phyloP scores from a whole-genome alignment of 345 rosid genomes.

The Eucalyptus camaldulensis region DNA sequence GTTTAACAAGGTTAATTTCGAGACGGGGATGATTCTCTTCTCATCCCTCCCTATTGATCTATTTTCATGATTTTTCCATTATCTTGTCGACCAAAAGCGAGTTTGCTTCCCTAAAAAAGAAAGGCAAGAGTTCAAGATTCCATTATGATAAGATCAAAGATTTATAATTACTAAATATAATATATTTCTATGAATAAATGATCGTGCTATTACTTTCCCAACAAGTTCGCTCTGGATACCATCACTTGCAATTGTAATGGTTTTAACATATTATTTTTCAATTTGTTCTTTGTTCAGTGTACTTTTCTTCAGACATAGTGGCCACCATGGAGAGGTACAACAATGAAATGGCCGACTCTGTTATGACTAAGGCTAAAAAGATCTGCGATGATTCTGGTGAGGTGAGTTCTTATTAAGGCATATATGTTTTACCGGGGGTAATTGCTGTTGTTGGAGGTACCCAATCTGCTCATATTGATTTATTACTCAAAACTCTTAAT shows the following conservation, averaged over 20 bases:
- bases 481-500: background rate
- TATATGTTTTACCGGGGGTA: background rate
- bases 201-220: background rate
- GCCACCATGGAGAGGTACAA: conserved; percentile 32
- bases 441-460: background rate
- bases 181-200: background rate
- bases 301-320: conserved; percentile 34
- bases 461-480: background rate
- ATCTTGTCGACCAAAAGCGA: background rate
- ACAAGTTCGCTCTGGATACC: background rate
- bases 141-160: background rate
- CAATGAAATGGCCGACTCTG: conserved; percentile 15
- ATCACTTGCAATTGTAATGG: background rate
- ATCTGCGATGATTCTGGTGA: conserved; percentile 10
- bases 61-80: background rate
- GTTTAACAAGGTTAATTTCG: background rate
- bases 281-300: conserved; percentile 9
- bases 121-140: background rate
- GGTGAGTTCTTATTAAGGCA: conserved; percentile 6
- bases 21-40: background rate
- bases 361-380: conserved; percentile 30
- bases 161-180: background rate
- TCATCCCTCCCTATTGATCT: background rate
- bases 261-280: background rate
- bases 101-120: background rate